phyloP scores from a whole-genome alignment of 2,329 filamentous ascomycete species.

The Escovopsis weberi region DNA sequence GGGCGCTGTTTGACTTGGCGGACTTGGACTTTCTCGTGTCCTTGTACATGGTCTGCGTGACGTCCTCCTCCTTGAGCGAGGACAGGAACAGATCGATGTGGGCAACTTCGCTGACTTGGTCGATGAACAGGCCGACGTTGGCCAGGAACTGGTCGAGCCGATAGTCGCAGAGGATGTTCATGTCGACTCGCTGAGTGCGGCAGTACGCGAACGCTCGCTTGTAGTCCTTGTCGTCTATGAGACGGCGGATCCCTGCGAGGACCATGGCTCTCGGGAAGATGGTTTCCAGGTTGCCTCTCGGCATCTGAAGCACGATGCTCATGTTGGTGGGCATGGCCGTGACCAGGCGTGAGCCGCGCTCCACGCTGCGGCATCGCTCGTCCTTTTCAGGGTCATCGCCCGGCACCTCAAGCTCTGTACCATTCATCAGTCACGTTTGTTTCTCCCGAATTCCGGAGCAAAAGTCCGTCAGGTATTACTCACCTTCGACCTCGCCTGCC shows the following conservation, averaged over 20 bases:
- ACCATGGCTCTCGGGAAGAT: constrained; percentile 90
- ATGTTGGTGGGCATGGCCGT: constrained; percentile 83
- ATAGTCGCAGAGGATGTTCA: constrained; percentile 95
- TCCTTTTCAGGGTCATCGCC: constrained; percentile 81
- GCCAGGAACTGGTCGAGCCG: constrained; percentile 72
- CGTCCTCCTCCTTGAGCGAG: constrained; percentile 76
- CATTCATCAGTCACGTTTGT: constrained; percentile 9
- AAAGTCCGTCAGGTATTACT: constrained; percentile 7
- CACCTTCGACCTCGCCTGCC: constrained; percentile 45
- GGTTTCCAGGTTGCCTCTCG: constrained; percentile 86
- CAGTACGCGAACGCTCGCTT: constrained; percentile 74
- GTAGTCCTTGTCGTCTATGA: constrained; percentile 72
- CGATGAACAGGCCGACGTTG: constrained; percentile 61
- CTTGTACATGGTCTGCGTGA: constrained; percentile 84
- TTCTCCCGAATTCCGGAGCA: too few relatives aligned
- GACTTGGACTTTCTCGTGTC: constrained; percentile 49
- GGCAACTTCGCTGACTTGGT: constrained; percentile 67
- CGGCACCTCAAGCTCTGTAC: constrained; percentile 62
- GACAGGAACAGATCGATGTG: constrained; percentile 87
- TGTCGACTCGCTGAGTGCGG: constrained; percentile 84
- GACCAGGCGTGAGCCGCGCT: constrained; percentile 74
- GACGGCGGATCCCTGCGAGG: constrained; percentile 69
- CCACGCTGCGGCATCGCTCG: constrained; percentile 81
- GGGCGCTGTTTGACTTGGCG: constrained; percentile 4
- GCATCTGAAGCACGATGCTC: constrained; percentile 83